Percentiles rank a stretch among this genome's conserved stretches.
phyloP scores from a whole-genome alignment of 2,329 filamentous ascomycete species.

The Chrysoporthe puriensis region DNA sequence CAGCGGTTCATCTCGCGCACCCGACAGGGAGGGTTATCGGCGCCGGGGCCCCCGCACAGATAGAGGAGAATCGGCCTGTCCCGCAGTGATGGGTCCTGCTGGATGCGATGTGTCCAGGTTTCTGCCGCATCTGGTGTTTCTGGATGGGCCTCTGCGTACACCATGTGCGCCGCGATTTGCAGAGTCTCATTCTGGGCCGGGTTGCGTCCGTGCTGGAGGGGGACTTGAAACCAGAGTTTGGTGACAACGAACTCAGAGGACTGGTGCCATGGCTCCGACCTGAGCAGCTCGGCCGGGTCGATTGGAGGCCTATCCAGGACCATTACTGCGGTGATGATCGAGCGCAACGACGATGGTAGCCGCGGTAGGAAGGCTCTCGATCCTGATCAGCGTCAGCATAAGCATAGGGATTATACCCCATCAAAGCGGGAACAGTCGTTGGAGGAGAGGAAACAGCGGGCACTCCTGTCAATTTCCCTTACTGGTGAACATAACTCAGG shows the following conservation, averaged over 20 bases:
- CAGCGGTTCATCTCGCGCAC: slow-evolving; percentile 52
- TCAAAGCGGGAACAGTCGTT: background rate
- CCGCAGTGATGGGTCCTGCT: background rate
- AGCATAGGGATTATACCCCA: background rate
- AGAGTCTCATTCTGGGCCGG: background rate
- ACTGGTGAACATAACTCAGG: background rate
- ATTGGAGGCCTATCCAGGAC: background rate
- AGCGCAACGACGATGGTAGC: background rate
- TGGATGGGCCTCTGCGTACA: background rate
- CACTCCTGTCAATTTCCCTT: background rate
- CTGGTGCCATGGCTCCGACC: background rate
- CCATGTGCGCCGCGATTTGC: slow-evolving; percentile 11
- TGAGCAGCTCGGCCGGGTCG: background rate
- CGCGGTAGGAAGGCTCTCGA: background rate
- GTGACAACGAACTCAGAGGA: background rate
- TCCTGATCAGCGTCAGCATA: background rate
- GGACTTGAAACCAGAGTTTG: slow-evolving; percentile 5
- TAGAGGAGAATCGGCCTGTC: slow-evolving; percentile 49
- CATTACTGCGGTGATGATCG: background rate
- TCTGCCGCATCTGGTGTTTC: background rate
- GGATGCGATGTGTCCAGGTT: background rate
- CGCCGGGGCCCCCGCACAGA: slow-evolving; percentile 71
- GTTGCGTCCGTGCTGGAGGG: background rate
- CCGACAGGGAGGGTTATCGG: slow-evolving; percentile 42
- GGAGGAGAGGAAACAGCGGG: background rate